Evolutionary conservation across 2,329 filamentous ascomycete species (phyloP).

Genomic region (Amylocarpus encephaloides): DNA sequence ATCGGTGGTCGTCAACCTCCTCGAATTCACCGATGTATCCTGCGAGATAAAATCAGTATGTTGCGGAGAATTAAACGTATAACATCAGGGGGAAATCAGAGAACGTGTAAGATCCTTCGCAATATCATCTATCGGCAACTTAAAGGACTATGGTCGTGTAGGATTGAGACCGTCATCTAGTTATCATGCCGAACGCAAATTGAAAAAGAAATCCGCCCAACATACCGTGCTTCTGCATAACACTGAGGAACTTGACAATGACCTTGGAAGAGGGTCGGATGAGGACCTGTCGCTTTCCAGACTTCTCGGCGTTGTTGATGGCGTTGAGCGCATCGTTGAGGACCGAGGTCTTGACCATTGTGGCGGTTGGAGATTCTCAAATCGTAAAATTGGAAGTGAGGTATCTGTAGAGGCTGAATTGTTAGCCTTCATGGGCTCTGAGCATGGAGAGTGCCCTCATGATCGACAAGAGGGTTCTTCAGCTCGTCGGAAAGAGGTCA

Average conservation of each 20-base stretch:
- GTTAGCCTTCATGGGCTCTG: slow-evolving; percentile 58
- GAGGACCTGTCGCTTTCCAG: slow-evolving; percentile 97
- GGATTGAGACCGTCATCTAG: slow-evolving; percentile 90
- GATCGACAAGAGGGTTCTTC: slow-evolving; percentile 57
- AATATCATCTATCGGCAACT: slow-evolving; percentile 93
- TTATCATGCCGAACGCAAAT: slow-evolving; percentile 88
- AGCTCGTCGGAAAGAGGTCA: slow-evolving; percentile 57
- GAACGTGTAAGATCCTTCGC: slow-evolving; percentile 97
- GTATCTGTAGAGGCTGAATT: slow-evolving; percentile 48
- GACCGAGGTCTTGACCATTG: slow-evolving; percentile 98
- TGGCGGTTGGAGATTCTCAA: slow-evolving; percentile 81
- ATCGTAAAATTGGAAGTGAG: slow-evolving; percentile 56
- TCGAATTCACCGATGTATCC: slow-evolving; percentile 99
- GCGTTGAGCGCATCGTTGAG: slow-evolving; percentile 98
- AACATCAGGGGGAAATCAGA: slow-evolving; percentile 70
- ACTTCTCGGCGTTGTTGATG: slow-evolving; percentile 99
- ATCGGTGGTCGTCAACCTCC: slow-evolving; percentile 98
- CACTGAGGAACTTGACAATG: slow-evolving; percentile 97
- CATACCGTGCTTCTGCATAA: slow-evolving; percentile 99
- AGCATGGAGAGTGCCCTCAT: slow-evolving; percentile 66
- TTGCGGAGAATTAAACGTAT: slow-evolving; percentile 93
- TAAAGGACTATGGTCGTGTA: slow-evolving; percentile 98
- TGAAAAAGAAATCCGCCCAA: slow-evolving; percentile 29
- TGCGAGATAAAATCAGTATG: slow-evolving; percentile 60
- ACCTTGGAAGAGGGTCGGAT: slow-evolving; percentile 99